Evolutionary conservation across 2,329 filamentous ascomycete genomes (phyloP).

Genomic region (Xylariaceae sp.): DNA sequence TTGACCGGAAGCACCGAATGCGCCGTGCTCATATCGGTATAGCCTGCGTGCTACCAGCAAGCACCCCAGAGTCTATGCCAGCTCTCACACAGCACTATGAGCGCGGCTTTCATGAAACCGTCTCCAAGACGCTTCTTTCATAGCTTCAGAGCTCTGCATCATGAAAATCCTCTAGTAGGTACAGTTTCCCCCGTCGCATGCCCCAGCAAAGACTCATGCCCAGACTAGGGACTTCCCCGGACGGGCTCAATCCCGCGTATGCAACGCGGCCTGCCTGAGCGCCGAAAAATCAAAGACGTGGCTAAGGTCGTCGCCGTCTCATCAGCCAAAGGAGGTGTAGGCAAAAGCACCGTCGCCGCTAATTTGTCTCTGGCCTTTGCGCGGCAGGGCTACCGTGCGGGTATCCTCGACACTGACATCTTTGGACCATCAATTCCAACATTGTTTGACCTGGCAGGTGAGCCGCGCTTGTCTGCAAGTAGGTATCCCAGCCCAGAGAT

Average conservation of each 20-base stretch:
- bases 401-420: slow-evolving; percentile 92
- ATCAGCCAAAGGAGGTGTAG: slow-evolving; percentile 96
- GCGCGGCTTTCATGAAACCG: slow-evolving; percentile 28
- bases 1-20: too few species aligned
- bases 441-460: slow-evolving; percentile 74
- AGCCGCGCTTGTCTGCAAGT: slow-evolving; percentile 73
- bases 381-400: slow-evolving; percentile 72
- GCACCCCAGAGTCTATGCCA: too few species aligned
- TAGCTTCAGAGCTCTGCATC: slow-evolving; percentile 48
- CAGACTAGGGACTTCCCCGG: slow-evolving; percentile 73
- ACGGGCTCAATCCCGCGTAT: slow-evolving; percentile 70
- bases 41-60: too few species aligned
- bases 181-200: too few species aligned
- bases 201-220: too few species aligned
- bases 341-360: slow-evolving; percentile 87
- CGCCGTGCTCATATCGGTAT: too few species aligned
- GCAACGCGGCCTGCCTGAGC: slow-evolving; percentile 76
- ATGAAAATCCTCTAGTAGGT: slow-evolving; percentile 84
- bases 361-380: slow-evolving; percentile 89
- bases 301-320: slow-evolving; percentile 94
- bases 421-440: slow-evolving; percentile 95
- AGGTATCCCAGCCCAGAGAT: slow-evolving; percentile 35
- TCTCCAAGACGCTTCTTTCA: slow-evolving; percentile 45
- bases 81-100: neutral
- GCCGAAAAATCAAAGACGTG: slow-evolving; percentile 77